These are phyloP conservation scores for Russula sp. DNA, from an alignment of 768 basidiomycete genomes.

Conservation along the genomic window DNA sequence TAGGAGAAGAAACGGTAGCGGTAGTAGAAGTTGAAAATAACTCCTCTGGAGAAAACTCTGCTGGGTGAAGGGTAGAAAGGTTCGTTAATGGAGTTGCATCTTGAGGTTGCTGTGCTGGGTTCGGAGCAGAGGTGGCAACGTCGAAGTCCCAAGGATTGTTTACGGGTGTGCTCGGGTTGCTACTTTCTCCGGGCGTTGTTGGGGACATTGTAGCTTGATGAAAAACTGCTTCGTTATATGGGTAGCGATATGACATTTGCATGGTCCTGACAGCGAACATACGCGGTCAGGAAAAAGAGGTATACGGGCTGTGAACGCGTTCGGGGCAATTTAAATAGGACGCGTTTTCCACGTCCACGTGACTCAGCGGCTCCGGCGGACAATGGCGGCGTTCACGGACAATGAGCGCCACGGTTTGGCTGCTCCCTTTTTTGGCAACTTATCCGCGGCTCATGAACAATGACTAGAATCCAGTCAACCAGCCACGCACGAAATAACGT, in stretches of 20 bases:
- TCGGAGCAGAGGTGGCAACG: slow-evolving; percentile 16
- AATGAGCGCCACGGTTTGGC: slow-evolving; percentile 25
- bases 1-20: slow-evolving; percentile 21
- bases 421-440: slow-evolving; percentile 12
- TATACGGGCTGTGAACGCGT: slow-evolving; percentile 10
- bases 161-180: slow-evolving; percentile 29
- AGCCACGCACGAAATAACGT: too few relatives aligned
- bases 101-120: slow-evolving; percentile 25
- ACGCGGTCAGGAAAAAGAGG: slow-evolving; percentile 27
- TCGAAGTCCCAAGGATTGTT: slow-evolving; percentile 29
- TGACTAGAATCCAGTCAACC: slow-evolving; percentile 15
- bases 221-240: slow-evolving; percentile 19
- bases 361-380: slow-evolving; percentile 29
- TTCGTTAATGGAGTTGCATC: slow-evolving; percentile 8
- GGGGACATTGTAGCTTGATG: slow-evolving; percentile 28
- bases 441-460: not conserved
- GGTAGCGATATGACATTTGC: slow-evolving; percentile 31
- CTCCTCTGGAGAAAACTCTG: slow-evolving; percentile 28
- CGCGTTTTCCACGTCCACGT: slow-evolving; percentile 16
- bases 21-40: slow-evolving; percentile 16
- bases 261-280: slow-evolving; percentile 22
- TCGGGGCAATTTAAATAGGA: slow-evolving; percentile 15
- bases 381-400: too few relatives aligned
- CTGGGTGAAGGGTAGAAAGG: slow-evolving; percentile 24
- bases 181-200: slow-evolving; percentile 27